Percentiles rank a stretch among this genome's conserved stretches.
Conservation (phyloP, 176 grass and related monocot species). For the Dendrocalamus sinicus region DNA sequence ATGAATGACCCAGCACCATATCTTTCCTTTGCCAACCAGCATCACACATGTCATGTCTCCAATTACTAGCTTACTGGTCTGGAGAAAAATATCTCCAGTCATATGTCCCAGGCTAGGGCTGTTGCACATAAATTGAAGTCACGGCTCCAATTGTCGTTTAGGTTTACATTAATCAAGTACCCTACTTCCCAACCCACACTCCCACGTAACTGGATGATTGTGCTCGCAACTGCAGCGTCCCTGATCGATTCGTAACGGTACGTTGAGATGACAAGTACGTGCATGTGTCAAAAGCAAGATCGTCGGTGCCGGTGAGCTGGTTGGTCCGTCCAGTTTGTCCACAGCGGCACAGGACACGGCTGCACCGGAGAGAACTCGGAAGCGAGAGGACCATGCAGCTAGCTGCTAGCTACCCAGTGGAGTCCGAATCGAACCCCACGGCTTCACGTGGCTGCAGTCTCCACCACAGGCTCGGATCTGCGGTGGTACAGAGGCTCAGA, state of each 20-base stretch:
- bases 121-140: not conserved
- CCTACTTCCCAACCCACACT: not conserved
- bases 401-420: no score
- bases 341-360: not conserved
- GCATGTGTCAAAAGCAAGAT: not conserved
- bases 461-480: not conserved
- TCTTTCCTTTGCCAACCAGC: constrained; percentile 6
- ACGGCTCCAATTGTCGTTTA: no score
- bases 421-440: not conserved
- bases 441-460: constrained; percentile 11
- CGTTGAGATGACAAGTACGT: not conserved
- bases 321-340: not conserved
- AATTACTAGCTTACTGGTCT: not conserved
- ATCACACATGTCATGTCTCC: constrained; percentile 10
- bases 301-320: not conserved
- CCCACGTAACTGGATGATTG: not conserved
- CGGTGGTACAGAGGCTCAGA: not conserved
- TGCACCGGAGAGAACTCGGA: not conserved
- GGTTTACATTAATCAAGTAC: no score
- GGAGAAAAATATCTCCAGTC: not conserved
- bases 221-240: not conserved
- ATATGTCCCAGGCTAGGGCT: not conserved
- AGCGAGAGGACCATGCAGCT: not conserved
- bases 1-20: not conserved
- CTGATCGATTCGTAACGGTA: not conserved